phyloP scores from a whole-genome alignment of 2,329 filamentous ascomycete genomes.

The Nemania sp. region DNA sequence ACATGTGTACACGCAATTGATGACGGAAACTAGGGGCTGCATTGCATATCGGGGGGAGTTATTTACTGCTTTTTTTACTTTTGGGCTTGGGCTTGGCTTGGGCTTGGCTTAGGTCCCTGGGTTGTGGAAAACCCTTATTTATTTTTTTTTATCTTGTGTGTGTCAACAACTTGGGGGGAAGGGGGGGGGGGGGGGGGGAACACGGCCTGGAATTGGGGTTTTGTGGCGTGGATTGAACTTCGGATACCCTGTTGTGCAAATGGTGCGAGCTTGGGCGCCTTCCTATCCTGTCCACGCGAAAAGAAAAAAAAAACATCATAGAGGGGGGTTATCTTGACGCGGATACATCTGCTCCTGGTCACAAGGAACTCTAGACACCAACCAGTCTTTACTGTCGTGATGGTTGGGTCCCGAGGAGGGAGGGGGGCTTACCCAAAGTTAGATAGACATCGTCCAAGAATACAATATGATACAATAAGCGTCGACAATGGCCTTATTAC shows the following conservation, averaged over 20 bases:
- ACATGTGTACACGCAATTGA: constrained; percentile 27
- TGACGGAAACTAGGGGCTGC: constrained; percentile 20
- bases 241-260: constrained; percentile 30
- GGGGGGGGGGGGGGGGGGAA: too few species aligned
- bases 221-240: constrained; percentile 28
- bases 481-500: too few species aligned
- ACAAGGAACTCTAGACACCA: background rate
- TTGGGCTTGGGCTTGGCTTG: constrained; percentile 14
- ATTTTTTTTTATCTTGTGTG: background rate
- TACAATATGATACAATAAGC: background rate
- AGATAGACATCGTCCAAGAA: background rate
- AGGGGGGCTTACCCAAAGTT: constrained; percentile 8
- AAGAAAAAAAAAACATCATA: constrained; percentile 16
- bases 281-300: constrained; percentile 21
- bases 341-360: constrained; percentile 18
- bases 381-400: constrained; percentile 1
- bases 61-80: constrained; percentile 14
- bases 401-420: background rate
- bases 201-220: constrained; percentile 11
- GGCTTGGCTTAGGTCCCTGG: constrained; percentile 8
- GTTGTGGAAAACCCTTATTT: background rate
- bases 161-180: too few species aligned
- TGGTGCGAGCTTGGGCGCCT: constrained; percentile 23
- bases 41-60: constrained; percentile 29
- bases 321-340: constrained; percentile 8